A percentile compares a stretch with the other conserved stretches of the same genome.
These are phyloP conservation scores for Arctium lappa DNA, from an alignment of 129 eudicot species.

Conservation along the genomic window DNA sequence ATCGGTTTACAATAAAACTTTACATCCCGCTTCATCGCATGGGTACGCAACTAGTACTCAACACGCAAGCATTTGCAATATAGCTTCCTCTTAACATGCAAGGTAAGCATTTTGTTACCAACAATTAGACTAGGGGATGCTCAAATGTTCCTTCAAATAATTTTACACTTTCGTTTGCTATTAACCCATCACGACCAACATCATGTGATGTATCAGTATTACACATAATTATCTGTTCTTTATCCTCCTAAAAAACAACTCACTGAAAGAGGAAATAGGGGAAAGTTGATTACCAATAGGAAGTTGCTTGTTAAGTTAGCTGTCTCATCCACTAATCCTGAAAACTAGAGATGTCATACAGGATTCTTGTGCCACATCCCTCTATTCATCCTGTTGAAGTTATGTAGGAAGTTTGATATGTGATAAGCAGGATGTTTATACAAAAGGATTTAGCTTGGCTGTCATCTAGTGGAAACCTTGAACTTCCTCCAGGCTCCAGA, in stretches of 20 bases:
- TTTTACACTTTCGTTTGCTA: neutral
- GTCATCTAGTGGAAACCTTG: constrained; percentile 35
- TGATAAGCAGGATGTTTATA: neutral
- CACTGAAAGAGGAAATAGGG: neutral
- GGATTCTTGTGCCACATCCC: constrained; percentile 26
- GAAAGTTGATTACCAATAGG: constrained; percentile 26
- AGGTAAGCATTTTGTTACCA: neutral
- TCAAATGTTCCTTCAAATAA: constrained; percentile 12
- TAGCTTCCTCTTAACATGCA: neutral
- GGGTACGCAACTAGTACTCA: no score
- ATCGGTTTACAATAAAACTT: no score
- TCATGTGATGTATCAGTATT: neutral
- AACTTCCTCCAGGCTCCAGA: constrained; percentile 47
- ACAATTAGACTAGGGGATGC: neutral
- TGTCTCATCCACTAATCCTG: constrained; percentile 27
- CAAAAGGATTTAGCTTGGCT: constrained; percentile 21
- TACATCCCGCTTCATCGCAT: no score
- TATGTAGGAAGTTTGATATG: constrained; percentile 24
- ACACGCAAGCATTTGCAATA: neutral
- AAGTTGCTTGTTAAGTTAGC: constrained; percentile 30
- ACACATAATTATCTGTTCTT: neutral
- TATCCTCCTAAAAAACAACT: neutral
- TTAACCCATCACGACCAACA: neutral
- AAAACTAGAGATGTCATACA: constrained; percentile 22
- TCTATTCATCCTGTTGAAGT: constrained; percentile 14